Base-by-base conservation (phyloP, 331 rosid genomes). In the Malus hybrid region DNA sequence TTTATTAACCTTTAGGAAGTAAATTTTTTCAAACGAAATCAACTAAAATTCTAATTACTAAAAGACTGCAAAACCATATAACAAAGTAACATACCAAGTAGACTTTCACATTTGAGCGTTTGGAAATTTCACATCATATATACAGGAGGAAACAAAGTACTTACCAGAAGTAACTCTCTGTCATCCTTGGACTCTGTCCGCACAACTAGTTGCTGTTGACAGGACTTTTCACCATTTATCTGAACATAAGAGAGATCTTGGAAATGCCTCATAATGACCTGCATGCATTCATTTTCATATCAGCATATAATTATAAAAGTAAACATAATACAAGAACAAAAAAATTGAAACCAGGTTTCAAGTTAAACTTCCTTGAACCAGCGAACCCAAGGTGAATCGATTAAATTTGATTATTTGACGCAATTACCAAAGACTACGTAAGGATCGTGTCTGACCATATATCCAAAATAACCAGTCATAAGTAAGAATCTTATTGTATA, bases 211-310 rank as follows among this genome's bases (percentile, higher is more conserved):
- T 84, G 84, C 68, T 85, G 92, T 75, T 78, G 85, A 78, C 84
- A 71, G 5, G 84, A 79, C 80, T 79, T 77, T 26, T 85, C 90
- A 16, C 76, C 81, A 72, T 86, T 75, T 52, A 79, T 80, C 56
- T 68, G 60, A 73, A 87, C 84, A 80, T 87, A 89, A 36, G 56
- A 83, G 81, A 95, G 96, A 85, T 92, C 93, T 79, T 84, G 69
- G 81, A 95, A 90, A 78, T 89, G 82, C 77, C 82, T 85, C 68
- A 63, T 79, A 78, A 92, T 84, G 66, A 92, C 97, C 97, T 95
- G 97, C 88, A 86, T 66, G 28, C 29, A 42, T 73, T 73, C 50
- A 26, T 52, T 72, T 82, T 70, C 39, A 60, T 42, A 42, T 42
- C 46, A 42, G 52, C 14, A 71, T 71, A n/a, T 42, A 42, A 34